phyloP scores from a whole-genome alignment of 306 rosid genomes.

The Aeschynomene evenia region DNA sequence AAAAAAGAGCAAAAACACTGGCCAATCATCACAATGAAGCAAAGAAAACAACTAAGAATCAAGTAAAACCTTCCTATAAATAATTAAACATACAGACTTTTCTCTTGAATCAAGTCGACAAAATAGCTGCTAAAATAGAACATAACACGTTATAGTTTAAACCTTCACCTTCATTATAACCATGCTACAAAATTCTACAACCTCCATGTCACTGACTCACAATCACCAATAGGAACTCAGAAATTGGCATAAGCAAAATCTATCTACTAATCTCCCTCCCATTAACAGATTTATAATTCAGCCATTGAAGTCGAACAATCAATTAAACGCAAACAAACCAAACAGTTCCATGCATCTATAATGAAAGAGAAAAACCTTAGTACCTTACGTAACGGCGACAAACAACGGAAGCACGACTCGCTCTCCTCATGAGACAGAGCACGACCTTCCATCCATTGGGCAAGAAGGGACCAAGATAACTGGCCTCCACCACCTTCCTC shows the following conservation, averaged over 20 bases:
- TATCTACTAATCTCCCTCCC: neutral
- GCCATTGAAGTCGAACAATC: neutral
- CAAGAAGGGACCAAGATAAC: constrained; percentile 39
- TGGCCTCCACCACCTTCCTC: constrained; percentile 64
- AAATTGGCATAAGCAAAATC: neutral
- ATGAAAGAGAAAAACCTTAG: constrained; percentile 48
- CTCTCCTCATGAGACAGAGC: constrained; percentile 52
- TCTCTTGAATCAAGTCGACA: neutral
- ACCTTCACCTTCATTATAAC: neutral
- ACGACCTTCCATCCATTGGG: constrained; percentile 70
- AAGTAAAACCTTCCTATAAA: neutral
- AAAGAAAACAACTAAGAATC: neutral
- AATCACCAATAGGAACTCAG: neutral
- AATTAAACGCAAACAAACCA: neutral
- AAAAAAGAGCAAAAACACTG: neutral
- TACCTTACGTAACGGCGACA: constrained; percentile 78
- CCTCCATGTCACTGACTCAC: neutral
- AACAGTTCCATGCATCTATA: neutral
- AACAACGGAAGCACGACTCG: constrained; percentile 37
- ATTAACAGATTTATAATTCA: neutral
- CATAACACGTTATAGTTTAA: no score
- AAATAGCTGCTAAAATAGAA: neutral
- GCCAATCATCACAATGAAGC: neutral
- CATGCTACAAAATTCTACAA: neutral
- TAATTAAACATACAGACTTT: neutral